These are phyloP conservation scores for Spizellomyces sp. DNA, from an alignment of 192 early-diverging fungal genomes.

Conservation along the genomic window DNA sequence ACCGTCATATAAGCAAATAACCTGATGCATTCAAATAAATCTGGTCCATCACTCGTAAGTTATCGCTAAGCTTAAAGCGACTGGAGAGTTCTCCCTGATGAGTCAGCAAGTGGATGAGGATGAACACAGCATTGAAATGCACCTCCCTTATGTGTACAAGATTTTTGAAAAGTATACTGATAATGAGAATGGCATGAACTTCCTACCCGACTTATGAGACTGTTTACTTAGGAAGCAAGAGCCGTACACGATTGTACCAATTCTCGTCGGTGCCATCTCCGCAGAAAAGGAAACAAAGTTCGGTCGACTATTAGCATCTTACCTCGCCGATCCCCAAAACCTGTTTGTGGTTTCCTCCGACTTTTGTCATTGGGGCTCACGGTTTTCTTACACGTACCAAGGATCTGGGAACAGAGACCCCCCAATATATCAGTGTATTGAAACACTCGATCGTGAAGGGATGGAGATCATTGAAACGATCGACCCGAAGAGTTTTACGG, in stretches of 20 bases:
- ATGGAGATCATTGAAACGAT: conserved; percentile 75
- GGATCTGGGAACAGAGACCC: neutral
- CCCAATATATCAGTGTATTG: conserved; percentile 81
- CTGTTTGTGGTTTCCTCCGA: conserved; percentile 96
- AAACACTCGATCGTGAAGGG: conserved; percentile 75
- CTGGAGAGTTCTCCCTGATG: conserved; percentile 73
- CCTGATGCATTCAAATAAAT: too few relatives aligned
- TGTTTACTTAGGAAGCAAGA: neutral
- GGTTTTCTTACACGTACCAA: conserved; percentile 83
- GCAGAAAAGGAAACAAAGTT: conserved; percentile 63
- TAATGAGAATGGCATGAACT: neutral
- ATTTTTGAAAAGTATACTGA: conserved; percentile 67
- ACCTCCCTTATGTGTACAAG: conserved; percentile 87
- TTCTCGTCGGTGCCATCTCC: conserved; percentile 81
- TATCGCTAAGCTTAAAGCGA: conserved; percentile 63
- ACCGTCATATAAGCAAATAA: too few relatives aligned
- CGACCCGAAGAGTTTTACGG: conserved; percentile 60
- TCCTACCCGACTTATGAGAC: neutral
- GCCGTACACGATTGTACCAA: conserved; percentile 72
- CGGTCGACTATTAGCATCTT: conserved; percentile 74
- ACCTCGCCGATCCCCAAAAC: conserved; percentile 67
- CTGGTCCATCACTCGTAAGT: conserved; percentile 37
- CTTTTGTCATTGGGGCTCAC: conserved; percentile 96
- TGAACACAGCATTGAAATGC: conserved; percentile 98
- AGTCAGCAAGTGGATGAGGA: conserved; percentile 73